Evolutionary conservation across 495 filamentous ascomycete species (phyloP).

Genomic region (Pyrenula massariospora): DNA sequence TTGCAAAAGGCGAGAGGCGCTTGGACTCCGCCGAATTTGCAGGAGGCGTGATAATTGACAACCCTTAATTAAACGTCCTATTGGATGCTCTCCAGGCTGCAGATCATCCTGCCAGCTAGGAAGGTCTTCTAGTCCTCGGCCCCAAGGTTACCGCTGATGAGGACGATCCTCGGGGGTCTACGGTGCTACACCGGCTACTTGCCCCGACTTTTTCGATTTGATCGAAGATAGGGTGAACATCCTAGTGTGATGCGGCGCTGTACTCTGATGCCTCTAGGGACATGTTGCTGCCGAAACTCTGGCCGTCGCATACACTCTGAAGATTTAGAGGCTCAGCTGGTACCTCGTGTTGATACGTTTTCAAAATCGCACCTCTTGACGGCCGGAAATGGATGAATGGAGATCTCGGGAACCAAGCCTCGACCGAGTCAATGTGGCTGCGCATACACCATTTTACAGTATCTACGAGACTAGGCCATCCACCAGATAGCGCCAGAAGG

Average conservation of each 20-base stretch:
- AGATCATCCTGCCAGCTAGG: neutral
- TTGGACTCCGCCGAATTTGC: neutral
- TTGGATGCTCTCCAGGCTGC: neutral
- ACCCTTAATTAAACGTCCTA: neutral
- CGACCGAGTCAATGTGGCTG: neutral
- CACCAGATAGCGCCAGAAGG: neutral
- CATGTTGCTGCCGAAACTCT: neutral
- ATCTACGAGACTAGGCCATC: neutral
- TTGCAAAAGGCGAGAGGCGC: neutral
- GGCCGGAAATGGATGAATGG: neutral
- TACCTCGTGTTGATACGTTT: too few relatives aligned
- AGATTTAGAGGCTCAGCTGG: neutral
- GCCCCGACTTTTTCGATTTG: neutral
- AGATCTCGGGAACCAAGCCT: neutral
- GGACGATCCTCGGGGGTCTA: neutral
- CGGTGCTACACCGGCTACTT: neutral
- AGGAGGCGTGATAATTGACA: neutral
- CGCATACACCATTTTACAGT: neutral
- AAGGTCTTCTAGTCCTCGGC: neutral
- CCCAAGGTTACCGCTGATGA: neutral
- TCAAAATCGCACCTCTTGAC: too few relatives aligned
- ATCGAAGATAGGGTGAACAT: neutral
- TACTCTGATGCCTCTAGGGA: neutral
- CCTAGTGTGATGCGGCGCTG: neutral
- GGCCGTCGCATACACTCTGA: neutral